Percentiles rank a stretch among this genome's conserved stretches.
Conservation (phyloP, 2,329 filamentous ascomycete species). For the Lecanicillium sp. region DNA sequence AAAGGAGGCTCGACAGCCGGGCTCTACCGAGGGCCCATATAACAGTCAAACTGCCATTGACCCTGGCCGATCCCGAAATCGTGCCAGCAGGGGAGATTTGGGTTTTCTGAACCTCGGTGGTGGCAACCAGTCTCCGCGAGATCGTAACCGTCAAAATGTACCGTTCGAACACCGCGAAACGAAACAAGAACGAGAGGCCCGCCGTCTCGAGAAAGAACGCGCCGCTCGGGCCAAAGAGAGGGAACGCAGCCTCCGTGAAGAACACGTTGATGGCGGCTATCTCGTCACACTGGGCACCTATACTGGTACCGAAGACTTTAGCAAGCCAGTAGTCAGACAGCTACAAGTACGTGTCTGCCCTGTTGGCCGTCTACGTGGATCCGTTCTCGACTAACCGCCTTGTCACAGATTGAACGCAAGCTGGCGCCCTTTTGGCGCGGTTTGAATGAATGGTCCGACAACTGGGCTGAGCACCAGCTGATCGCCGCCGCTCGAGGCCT, state of each 20-base stretch:
- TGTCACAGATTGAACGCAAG: constrained; percentile 72
- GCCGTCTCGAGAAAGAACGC: constrained; percentile 76
- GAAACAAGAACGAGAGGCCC: constrained; percentile 81
- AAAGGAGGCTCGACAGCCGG: constrained; percentile 27
- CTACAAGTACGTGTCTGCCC: constrained; percentile 60
- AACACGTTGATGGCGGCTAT: constrained; percentile 90
- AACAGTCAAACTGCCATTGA: constrained; percentile 1
- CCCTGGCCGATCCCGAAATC: constrained; percentile 9
- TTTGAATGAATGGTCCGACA: constrained; percentile 77
- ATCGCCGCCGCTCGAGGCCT: constrained; percentile 80
- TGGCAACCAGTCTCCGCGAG: constrained; percentile 21
- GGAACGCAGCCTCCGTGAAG: constrained; percentile 82
- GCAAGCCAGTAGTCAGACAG: constrained; percentile 78
- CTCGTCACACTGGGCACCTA: constrained; percentile 92
- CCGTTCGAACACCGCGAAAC: constrained; percentile 69
- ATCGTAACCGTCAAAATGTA: constrained; percentile 29
- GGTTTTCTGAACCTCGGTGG: constrained; percentile 35
- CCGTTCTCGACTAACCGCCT: constrained; percentile 1
- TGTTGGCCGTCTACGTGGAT: background rate
- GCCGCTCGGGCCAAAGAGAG: constrained; percentile 69
- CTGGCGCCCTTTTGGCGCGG: constrained; percentile 95
- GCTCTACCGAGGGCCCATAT: constrained; percentile 12
- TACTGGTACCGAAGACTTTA: constrained; percentile 87
- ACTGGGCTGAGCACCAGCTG: constrained; percentile 93
- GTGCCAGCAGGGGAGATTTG: constrained; percentile 36